Evolutionary conservation across 1,284 basidiomycete genomes (phyloP).

Genomic region (Malassezia furfur): DNA sequence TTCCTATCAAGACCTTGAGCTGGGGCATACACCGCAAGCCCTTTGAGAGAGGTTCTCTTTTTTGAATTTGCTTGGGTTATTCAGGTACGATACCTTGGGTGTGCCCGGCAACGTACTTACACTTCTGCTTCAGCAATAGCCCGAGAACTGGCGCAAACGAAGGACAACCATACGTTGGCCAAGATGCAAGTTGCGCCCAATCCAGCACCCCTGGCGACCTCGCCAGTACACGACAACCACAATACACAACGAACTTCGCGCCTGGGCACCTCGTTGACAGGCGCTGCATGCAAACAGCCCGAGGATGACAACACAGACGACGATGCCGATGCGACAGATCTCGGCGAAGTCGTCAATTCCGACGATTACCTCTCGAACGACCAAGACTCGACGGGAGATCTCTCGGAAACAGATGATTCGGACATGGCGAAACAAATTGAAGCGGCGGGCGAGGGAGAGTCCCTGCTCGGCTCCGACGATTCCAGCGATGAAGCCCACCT

Average conservation of each 20-base stretch:
- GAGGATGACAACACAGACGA: slow-evolving; percentile 3
- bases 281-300: too few relatives aligned
- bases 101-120: too few relatives aligned
- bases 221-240: not conserved
- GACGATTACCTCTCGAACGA: slow-evolving; percentile 2
- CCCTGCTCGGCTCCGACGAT: slow-evolving; percentile 42
- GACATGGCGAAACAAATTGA: slow-evolving; percentile 43
- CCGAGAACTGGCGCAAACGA: too few relatives aligned
- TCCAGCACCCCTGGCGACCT: not conserved
- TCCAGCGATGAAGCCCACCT: slow-evolving; percentile 36
- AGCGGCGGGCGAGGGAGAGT: slow-evolving; percentile 42
- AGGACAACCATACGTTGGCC: not conserved
- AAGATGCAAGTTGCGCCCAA: not conserved
- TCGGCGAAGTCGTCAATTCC: slow-evolving; percentile 6
- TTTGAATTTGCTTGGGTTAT: not conserved
- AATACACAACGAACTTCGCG: not conserved
- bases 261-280: too few relatives aligned
- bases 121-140: too few relatives aligned
- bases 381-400: slow-evolving; percentile 10
- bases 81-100: not conserved
- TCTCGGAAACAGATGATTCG: slow-evolving; percentile 27
- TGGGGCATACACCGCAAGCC: slow-evolving; percentile 1
- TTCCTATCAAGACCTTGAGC: slow-evolving; percentile 13
- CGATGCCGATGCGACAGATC: slow-evolving; percentile 1
- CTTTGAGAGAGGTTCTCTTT: not conserved